A percentile compares a stretch with the other conserved stretches of the same genome.
Evolutionary conservation across 371 early-diverging fungal species (phyloP).

Genomic region (Mucor indicus): DNA sequence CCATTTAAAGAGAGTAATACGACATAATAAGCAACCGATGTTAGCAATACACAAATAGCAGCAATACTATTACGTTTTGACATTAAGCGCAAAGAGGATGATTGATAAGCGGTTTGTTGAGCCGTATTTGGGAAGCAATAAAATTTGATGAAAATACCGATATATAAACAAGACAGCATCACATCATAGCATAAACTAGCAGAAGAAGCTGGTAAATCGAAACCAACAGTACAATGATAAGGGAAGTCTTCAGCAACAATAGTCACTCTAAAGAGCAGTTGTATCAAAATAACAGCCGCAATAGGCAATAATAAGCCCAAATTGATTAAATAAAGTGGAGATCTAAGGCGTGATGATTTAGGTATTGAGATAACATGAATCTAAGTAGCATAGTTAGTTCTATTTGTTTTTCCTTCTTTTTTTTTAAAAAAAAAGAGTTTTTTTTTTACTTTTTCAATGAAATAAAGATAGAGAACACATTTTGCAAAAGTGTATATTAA

Average conservation of each 20-base stretch:
- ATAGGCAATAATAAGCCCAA: constrained; percentile 42
- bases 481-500: constrained; percentile 44
- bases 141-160: constrained; percentile 42
- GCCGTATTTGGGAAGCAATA: constrained; percentile 34
- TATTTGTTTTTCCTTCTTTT: background rate
- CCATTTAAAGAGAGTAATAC: constrained; percentile 35
- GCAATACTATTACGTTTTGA: constrained; percentile 47
- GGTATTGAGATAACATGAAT: constrained; percentile 45
- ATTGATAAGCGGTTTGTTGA: constrained; percentile 31
- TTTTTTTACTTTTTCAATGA: constrained; percentile 53
- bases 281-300: constrained; percentile 37
- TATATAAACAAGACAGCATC: constrained; percentile 33
- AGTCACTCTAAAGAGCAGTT: constrained; percentile 32
- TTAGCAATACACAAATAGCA: constrained; percentile 26
- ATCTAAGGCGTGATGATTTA: constrained; percentile 34
- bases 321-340: constrained; percentile 42
- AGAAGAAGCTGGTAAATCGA: constrained; percentile 37
- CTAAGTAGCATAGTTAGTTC: constrained; percentile 11
- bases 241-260: constrained; percentile 22
- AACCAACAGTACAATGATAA: constrained; percentile 47
- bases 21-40: constrained; percentile 37
- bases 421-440: background rate
- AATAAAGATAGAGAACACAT: constrained; percentile 48
- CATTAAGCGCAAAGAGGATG: constrained; percentile 42
- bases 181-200: constrained; percentile 48